These are phyloP conservation scores for Zygosaccharomyces pseudobailii DNA, from an alignment of 1,139 yeast species.

Conservation along the genomic window DNA sequence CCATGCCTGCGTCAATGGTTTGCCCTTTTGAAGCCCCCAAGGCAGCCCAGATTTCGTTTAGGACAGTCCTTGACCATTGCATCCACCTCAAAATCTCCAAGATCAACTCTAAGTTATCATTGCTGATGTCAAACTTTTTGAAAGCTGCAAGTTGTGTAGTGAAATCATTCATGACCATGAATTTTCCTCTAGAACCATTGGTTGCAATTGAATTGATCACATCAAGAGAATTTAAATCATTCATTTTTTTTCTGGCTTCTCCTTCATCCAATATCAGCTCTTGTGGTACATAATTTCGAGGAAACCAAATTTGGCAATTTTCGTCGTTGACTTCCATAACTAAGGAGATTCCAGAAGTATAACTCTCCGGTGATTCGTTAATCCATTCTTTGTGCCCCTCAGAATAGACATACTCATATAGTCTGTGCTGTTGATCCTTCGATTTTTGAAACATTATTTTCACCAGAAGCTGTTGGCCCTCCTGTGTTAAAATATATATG, in stretches of 20 bases:
- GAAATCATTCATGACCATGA: conserved; percentile 28
- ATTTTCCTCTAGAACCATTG: conserved; percentile 10
- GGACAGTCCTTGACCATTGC: conserved; percentile 27
- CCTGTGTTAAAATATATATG: conserved; percentile 21
- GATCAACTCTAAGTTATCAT: conserved; percentile 28
- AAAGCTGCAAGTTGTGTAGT: conserved; percentile 27
- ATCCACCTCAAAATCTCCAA: conserved; percentile 30
- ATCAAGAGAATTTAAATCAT: not conserved
- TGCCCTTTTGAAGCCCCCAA: conserved; percentile 8
- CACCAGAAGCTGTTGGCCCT: conserved; percentile 15
- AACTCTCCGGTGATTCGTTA: conserved; percentile 28
- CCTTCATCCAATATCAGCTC: conserved; percentile 22
- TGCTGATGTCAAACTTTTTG: conserved; percentile 27
- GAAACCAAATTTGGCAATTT: conserved; percentile 20
- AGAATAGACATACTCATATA: conserved; percentile 29
- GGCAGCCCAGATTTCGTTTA: conserved; percentile 16
- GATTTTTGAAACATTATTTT: conserved; percentile 24
- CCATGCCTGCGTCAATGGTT: not conserved
- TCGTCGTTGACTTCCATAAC: conserved; percentile 23
- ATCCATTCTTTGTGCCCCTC: conserved; percentile 25
- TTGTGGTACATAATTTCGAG: conserved; percentile 23
- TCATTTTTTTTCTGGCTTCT: not conserved
- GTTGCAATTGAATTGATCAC: not conserved
- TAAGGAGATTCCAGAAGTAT: conserved; percentile 26
- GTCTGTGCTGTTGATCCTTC: conserved; percentile 20